Base-by-base conservation (phyloP, 202 grass and related monocot species). In the Panicum virgatum region DNA sequence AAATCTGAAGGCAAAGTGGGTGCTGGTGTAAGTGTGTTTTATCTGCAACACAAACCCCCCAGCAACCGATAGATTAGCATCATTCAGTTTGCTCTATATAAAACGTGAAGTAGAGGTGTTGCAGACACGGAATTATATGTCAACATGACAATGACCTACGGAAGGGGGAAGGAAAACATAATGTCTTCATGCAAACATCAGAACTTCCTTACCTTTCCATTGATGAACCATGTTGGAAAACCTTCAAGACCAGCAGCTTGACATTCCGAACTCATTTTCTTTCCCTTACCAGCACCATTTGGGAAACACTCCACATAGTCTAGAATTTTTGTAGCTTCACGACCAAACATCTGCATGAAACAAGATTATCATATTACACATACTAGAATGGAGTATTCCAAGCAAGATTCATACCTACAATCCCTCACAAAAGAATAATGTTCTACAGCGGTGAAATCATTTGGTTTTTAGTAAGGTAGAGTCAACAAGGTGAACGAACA, bases 221-320 rank as follows among this genome's bases (percentile, higher is more conserved):
- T 88, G 81, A 98, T 91, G 69, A 94, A 29, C 95, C 95, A 98
- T 56, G 92, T 98, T 19, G 95, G 95, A 73, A 98, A 98, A 46
- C 95, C 95, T 91, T 98, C 86, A 58, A 98, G 36, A 69, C 88
- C 88, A 67, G 84, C 76, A 76, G 74, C 30, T 57, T 82, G 58
- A 94, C 95, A 98, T 79, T 98, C 86, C 3, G 38, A 0, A 45
- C 90, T 67, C 90, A 94, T 98, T 78, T 63, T 84, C 90, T 89
- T 94, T 80, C 95, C 95, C 85, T 94, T 94, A 30, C 95, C 95
- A 72, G 92, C 95, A 84, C 95, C 95, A 82, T 94, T 71, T 61
- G 95, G 95, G 64, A 98, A 98, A 79, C 95, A 98, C 86, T 98
- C 95, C 5, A 98, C 82, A 80, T 98, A 98, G 32, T 98, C 84